phyloP scores from a whole-genome alignment of 2,329 filamentous ascomycete species.

The Fusarium nematophilum region DNA sequence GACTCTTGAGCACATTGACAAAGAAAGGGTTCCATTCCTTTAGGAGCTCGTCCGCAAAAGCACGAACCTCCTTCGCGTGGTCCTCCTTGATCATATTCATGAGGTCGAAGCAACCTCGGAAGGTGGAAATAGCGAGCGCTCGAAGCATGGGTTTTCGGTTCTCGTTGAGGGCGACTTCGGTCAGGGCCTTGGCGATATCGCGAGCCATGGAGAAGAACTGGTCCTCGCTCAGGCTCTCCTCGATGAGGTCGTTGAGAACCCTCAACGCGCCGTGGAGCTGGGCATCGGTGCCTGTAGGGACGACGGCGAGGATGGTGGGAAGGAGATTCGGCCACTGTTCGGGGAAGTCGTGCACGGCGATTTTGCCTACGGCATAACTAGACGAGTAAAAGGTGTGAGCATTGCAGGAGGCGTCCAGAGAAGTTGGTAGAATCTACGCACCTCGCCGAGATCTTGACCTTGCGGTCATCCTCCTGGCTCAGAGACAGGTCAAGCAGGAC shows the following conservation, averaged over 20 bases:
- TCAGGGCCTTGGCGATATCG: slow-evolving; percentile 86
- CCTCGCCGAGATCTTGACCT: slow-evolving; percentile 89
- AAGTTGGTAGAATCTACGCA: slow-evolving; percentile 51
- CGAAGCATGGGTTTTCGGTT: slow-evolving; percentile 80
- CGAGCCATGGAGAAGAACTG: slow-evolving; percentile 93
- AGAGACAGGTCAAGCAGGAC: slow-evolving; percentile 82
- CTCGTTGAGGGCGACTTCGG: slow-evolving; percentile 82
- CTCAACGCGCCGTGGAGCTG: slow-evolving; percentile 91
- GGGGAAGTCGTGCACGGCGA: slow-evolving; percentile 92
- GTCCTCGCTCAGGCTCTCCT: slow-evolving; percentile 92
- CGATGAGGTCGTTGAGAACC: slow-evolving; percentile 89
- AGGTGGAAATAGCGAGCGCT: slow-evolving; percentile 88
- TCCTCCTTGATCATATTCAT: slow-evolving; percentile 97
- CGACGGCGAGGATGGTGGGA: slow-evolving; percentile 80
- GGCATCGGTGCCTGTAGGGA: slow-evolving; percentile 78
- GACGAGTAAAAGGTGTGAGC: slow-evolving; percentile 7
- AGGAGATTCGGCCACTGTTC: slow-evolving; percentile 94
- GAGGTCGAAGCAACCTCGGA: slow-evolving; percentile 91
- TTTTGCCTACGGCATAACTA: slow-evolving; percentile 86
- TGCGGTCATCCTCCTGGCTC: slow-evolving; percentile 79
- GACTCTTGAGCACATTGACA: slow-evolving; percentile 78
- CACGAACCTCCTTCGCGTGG: slow-evolving; percentile 85
- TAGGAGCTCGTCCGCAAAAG: slow-evolving; percentile 88
- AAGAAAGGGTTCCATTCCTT: slow-evolving; percentile 92
- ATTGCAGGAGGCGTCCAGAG: not conserved